These are phyloP conservation scores for Hypomontagnella submonticulosa DNA, from an alignment of 495 filamentous ascomycete species.

Conservation along the genomic window DNA sequence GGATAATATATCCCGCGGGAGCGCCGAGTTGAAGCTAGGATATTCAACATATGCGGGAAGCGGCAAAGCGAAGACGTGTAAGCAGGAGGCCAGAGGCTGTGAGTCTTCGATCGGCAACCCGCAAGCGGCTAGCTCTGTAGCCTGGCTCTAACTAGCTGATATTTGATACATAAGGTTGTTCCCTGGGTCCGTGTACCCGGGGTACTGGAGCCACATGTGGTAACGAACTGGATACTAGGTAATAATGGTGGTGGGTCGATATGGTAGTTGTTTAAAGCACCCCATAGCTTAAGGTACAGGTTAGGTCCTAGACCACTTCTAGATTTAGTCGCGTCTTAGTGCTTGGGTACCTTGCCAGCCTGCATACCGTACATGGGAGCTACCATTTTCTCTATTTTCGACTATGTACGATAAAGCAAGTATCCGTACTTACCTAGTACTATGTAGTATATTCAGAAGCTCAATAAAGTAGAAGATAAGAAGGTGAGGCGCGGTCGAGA, in stretches of 20 bases:
- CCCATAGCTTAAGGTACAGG: slow-evolving; percentile 19
- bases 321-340: slow-evolving; percentile 18
- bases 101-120: slow-evolving; percentile 20
- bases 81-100: slow-evolving; percentile 1
- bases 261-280: neutral
- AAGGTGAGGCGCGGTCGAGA: too few species aligned
- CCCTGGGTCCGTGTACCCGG: slow-evolving; percentile 31
- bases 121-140: slow-evolving; percentile 21
- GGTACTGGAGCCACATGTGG: slow-evolving; percentile 17
- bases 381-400: too few species aligned
- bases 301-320: neutral
- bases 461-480: too few species aligned
- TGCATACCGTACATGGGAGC: too few species aligned
- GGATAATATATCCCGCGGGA: slow-evolving; percentile 8
- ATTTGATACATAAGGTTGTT: slow-evolving; percentile 31
- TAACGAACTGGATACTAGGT: neutral
- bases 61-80: slow-evolving; percentile 11
- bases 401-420: too few species aligned
- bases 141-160: neutral
- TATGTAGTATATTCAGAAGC: too few species aligned
- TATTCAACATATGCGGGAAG: slow-evolving; percentile 16
- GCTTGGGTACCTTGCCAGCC: neutral
- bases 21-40: slow-evolving; percentile 13
- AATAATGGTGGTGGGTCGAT: too few species aligned
- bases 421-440: too few species aligned